Conservation (phyloP, 495 filamentous ascomycete genomes). For the Aspergillus mulundensis region DNA sequence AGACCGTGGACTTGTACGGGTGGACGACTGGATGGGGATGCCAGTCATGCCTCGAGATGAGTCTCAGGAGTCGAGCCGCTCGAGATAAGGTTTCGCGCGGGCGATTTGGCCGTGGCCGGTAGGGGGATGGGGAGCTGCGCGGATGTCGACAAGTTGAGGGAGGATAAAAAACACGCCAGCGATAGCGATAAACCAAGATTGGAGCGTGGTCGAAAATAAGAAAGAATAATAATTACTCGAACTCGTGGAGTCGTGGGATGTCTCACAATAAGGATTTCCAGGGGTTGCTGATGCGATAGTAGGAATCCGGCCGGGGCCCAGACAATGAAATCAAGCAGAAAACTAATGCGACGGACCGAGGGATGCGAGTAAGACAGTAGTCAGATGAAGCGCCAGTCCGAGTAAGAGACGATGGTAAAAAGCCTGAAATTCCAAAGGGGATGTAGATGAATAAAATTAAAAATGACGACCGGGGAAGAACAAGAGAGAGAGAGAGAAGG, state of each 20-base stretch:
- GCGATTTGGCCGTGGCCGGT: slow-evolving; percentile 15
- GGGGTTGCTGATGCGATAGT: slow-evolving; percentile 6
- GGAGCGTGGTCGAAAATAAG: background rate
- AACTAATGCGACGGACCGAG: slow-evolving; percentile 22
- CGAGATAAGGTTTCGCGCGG: slow-evolving; percentile 22
- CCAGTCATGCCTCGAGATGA: slow-evolving; percentile 44
- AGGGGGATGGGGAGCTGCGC: slow-evolving; percentile 13
- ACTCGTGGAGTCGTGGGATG: background rate
- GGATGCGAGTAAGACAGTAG: slow-evolving; percentile 18
- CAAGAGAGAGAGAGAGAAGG: slow-evolving; percentile 13
- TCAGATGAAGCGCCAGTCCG: slow-evolving; percentile 5
- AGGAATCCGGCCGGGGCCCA: background rate
- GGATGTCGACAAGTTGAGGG: slow-evolving; percentile 4
- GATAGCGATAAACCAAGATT: background rate
- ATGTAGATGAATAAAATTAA: slow-evolving; percentile 11
- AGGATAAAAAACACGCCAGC: too few species aligned
- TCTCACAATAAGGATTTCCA: slow-evolving; percentile 7
- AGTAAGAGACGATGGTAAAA: slow-evolving; percentile 1
- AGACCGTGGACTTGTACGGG: slow-evolving; percentile 47
- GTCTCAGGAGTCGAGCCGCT: slow-evolving; percentile 18
- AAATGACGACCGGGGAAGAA: slow-evolving; percentile 9
- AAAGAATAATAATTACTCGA: background rate
- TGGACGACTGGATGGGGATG: slow-evolving; percentile 47
- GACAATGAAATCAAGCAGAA: slow-evolving; percentile 11
- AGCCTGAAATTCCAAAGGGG: slow-evolving; percentile 11